phyloP scores from a whole-genome alignment of 2,329 filamentous ascomycete genomes.

The Gyromitra esculenta region DNA sequence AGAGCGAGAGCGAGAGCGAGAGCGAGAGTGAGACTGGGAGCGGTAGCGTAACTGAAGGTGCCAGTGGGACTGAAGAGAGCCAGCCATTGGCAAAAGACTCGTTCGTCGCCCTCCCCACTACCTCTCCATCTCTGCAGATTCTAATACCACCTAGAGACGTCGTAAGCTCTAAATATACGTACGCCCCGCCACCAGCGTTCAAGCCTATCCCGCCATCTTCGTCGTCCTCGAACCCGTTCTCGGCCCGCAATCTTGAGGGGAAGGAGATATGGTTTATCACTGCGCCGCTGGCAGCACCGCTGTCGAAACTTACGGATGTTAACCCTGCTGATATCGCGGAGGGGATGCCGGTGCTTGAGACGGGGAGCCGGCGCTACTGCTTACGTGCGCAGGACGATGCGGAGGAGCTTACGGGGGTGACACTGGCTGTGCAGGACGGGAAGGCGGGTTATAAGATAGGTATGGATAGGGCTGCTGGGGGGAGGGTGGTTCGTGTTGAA shows the following conservation, averaged over 20 bases:
- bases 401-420: conserved; percentile 55
- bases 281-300: conserved; percentile 43
- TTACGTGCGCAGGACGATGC: conserved; percentile 55
- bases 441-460: conserved; percentile 54
- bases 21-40: not conserved
- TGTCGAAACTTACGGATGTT: conserved; percentile 37
- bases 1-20: not conserved
- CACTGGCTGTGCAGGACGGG: conserved; percentile 53
- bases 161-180: conserved; percentile 5
- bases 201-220: conserved; percentile 6
- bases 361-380: conserved; percentile 41
- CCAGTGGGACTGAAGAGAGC: not conserved
- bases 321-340: conserved; percentile 41
- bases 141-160: not conserved
- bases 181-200: conserved; percentile 24
- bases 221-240: conserved; percentile 48
- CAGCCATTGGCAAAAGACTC: not conserved
- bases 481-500: not conserved
- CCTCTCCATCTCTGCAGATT: not conserved
- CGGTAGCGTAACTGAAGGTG: not conserved
- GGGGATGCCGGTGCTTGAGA: conserved; percentile 46
- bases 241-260: conserved; percentile 46
- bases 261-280: conserved; percentile 55
- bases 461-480: conserved; percentile 5
- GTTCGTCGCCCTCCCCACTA: not conserved